Evolutionary conservation across 306 rosid species (phyloP).

Genomic region (Quercus dentata): DNA sequence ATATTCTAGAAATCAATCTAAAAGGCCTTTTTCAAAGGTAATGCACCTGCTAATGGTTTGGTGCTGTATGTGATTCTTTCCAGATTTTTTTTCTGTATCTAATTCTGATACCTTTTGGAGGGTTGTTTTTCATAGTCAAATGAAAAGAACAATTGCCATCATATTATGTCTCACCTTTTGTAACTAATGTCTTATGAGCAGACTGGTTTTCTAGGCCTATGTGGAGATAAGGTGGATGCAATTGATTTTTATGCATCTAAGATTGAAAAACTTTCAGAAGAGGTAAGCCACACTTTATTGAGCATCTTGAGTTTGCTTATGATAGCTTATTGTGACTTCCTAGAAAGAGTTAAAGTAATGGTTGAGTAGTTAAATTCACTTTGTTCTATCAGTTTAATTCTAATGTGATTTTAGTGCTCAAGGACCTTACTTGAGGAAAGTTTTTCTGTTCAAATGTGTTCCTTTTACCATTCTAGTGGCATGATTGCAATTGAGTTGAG

Average conservation of each 20-base stretch:
- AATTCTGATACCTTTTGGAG: background rate
- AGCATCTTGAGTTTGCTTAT: slow-evolving; percentile 1
- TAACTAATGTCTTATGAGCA: slow-evolving; percentile 40
- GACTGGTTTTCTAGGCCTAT: slow-evolving; percentile 93
- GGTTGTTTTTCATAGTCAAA: background rate
- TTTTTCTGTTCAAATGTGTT: slow-evolving; percentile 6
- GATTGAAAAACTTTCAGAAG: slow-evolving; percentile 50
- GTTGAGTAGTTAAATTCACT: no score
- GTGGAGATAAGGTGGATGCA: slow-evolving; percentile 72
- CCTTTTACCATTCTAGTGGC: slow-evolving; percentile 2
- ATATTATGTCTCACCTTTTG: background rate
- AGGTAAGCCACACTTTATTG: slow-evolving; percentile 43
- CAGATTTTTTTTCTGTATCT: background rate
- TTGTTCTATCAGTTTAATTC: no score
- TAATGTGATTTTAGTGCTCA: background rate
- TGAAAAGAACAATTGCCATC: background rate
- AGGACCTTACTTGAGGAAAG: background rate
- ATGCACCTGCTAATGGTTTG: slow-evolving; percentile 14
- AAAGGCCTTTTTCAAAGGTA: slow-evolving; percentile 75
- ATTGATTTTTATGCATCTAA: slow-evolving; percentile 62
- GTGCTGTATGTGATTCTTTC: slow-evolving; percentile 5
- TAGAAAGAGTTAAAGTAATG: background rate
- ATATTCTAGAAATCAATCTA: slow-evolving; percentile 63
- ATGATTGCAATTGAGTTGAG: slow-evolving; percentile 5
- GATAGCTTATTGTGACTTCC: background rate